phyloP scores from a whole-genome alignment of 1,284 basidiomycete species.

The Ceratorhiza oryzae-sativae region DNA sequence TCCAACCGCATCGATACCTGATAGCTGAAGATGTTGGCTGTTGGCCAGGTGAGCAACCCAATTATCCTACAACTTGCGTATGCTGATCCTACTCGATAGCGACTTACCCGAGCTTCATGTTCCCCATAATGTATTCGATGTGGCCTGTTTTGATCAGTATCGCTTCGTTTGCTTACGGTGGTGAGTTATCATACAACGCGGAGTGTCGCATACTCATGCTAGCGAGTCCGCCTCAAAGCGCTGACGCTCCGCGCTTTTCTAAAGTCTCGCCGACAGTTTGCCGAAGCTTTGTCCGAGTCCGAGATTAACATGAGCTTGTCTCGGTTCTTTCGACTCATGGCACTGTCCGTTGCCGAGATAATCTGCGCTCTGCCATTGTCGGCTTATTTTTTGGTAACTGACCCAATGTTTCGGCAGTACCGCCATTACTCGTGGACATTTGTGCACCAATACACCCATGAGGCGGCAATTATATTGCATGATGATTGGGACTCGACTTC shows the following conservation, averaged over 20 bases:
- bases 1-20: neutral
- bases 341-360: conserved; percentile 11
- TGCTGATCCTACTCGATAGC: neutral
- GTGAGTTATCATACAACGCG: neutral
- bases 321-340: conserved; percentile 31
- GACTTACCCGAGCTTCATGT: neutral
- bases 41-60: neutral
- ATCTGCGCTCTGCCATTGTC: conserved; percentile 7
- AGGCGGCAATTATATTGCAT: neutral
- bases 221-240: neutral
- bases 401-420: conserved; percentile 41
- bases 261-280: conserved; percentile 34
- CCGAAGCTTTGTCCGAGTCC: conserved; percentile 6
- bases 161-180: conserved; percentile 13
- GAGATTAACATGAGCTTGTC: neutral
- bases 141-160: neutral
- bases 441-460: conserved; percentile 53
- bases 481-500: no score
- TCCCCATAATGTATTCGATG: neutral
- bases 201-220: neutral
- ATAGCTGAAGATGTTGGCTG: neutral
- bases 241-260: conserved; percentile 36
- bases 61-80: neutral
- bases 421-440: conserved; percentile 62
- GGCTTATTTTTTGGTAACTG: neutral